A percentile compares a stretch with the other conserved stretches of the same genome.
These are phyloP conservation scores for Mortierella sp. DNA, from an alignment of 371 early-diverging fungal genomes.

Conservation along the genomic window DNA sequence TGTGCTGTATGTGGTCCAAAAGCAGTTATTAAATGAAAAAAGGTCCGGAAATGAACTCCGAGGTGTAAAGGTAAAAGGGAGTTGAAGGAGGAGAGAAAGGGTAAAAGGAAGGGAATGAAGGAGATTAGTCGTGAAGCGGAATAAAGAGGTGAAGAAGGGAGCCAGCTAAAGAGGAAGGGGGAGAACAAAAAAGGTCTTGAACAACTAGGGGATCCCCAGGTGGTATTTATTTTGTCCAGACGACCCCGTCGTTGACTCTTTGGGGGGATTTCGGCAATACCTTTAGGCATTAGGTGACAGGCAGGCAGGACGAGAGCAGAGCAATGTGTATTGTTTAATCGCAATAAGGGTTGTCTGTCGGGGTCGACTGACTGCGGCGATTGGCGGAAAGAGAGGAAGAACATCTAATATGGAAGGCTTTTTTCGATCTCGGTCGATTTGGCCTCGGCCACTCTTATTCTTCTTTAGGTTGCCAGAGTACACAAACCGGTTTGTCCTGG, in stretches of 20 bases:
- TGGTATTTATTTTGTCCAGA: constrained; percentile 11
- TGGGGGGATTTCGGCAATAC: constrained; percentile 17
- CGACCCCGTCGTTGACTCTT: not conserved
- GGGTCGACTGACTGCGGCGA: not conserved
- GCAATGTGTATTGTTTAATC: not conserved
- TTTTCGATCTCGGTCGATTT: not conserved
- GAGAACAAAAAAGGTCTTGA: constrained; percentile 4
- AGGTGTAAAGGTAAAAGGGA: not conserved
- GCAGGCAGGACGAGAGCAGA: not conserved
- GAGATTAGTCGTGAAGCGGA: not conserved
- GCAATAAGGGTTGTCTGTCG: constrained; percentile 1
- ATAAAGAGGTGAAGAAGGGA: not conserved
- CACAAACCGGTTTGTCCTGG: constrained; percentile 8
- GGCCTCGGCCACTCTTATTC: constrained; percentile 4
- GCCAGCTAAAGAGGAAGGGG: not conserved
- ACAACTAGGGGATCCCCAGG: not conserved
- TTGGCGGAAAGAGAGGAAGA: not conserved
- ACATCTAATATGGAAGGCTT: not conserved
- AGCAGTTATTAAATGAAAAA: not conserved
- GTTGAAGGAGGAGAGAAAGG: not conserved
- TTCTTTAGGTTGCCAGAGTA: constrained; percentile 4
- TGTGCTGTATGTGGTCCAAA: not conserved
- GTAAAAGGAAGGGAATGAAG: not conserved
- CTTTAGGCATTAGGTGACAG: constrained; percentile 6
- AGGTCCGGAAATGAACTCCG: not conserved